A percentile compares a stretch with the other conserved stretches of the same genome.
Evolutionary conservation across 2,329 filamentous ascomycete genomes (phyloP).

Genomic region (Trichoderma oligosporum): DNA sequence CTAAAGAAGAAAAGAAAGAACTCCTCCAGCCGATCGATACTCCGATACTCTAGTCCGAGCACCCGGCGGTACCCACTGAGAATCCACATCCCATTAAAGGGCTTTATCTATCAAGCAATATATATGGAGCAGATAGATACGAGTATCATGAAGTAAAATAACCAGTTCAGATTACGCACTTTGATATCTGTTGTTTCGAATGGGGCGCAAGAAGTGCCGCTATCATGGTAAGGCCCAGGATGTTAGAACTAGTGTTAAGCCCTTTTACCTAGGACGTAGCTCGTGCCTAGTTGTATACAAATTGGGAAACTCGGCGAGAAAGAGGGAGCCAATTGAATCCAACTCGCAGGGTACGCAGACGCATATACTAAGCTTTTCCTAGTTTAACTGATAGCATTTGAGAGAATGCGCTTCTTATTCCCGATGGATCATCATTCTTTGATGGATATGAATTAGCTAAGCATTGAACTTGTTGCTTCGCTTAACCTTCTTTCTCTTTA

Average conservation of each 20-base stretch:
- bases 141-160: too few relatives aligned
- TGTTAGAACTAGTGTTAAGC: not conserved
- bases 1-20: not conserved
- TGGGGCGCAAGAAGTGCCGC: not conserved
- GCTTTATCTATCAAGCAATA: not conserved
- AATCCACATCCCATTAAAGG: not conserved
- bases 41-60: not conserved
- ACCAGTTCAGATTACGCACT: not conserved
- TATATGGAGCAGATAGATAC: not conserved
- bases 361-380: not conserved
- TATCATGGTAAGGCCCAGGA: not conserved
- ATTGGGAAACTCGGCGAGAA: slow-evolving; percentile 14
- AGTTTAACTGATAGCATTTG: slow-evolving; percentile 4
- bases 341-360: not conserved
- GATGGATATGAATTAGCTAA: not conserved
- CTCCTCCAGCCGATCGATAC: slow-evolving; percentile 4
- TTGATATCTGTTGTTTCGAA: not conserved
- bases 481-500: not conserved
- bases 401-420: not conserved
- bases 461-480: not conserved
- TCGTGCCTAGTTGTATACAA: not conserved
- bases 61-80: not conserved
- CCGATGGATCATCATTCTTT: not conserved
- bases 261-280: not conserved
- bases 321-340: not conserved